A percentile compares a stretch with the other conserved stretches of the same genome.
Evolutionary conservation across 202 grass and related monocot genomes (phyloP).

Genomic region (Zizania palustris): DNA sequence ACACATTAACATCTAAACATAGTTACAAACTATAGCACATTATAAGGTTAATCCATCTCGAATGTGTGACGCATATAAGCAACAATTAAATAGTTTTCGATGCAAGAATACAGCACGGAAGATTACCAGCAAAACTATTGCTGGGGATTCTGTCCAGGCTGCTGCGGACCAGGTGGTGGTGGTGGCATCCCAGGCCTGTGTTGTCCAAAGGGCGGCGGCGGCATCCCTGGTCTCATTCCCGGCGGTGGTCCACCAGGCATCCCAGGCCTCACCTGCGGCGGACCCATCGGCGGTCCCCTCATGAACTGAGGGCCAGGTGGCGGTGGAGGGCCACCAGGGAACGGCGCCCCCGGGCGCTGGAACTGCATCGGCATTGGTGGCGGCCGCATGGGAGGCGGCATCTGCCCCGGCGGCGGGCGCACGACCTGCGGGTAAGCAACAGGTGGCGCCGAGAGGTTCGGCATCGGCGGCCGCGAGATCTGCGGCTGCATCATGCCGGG

Average conservation of each 20-base stretch:
- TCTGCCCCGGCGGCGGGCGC: slow-evolving; percentile 57
- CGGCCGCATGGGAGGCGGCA: slow-evolving; percentile 44
- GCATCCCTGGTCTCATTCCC: slow-evolving; percentile 92
- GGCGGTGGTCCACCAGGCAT: slow-evolving; percentile 74
- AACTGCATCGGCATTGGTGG: slow-evolving; percentile 62
- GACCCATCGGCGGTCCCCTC: slow-evolving; percentile 72
- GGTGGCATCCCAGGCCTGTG: slow-evolving; percentile 85
- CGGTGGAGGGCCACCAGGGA: slow-evolving; percentile 65
- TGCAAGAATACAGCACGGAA: not conserved
- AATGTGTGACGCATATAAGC: not conserved
- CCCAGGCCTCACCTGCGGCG: slow-evolving; percentile 66
- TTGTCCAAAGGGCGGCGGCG: slow-evolving; percentile 65
- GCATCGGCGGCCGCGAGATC: slow-evolving; percentile 80
- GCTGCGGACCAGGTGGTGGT: slow-evolving; percentile 72
- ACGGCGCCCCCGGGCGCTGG: slow-evolving; percentile 60
- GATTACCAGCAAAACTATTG: slow-evolving; percentile 51
- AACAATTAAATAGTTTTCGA: not conserved
- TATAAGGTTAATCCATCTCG: not conserved
- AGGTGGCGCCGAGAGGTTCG: slow-evolving; percentile 77
- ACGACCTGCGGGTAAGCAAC: slow-evolving; percentile 89
- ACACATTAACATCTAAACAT: not conserved
- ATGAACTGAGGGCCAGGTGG: slow-evolving; percentile 47
- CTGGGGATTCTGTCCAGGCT: slow-evolving; percentile 79
- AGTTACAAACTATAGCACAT: not conserved
- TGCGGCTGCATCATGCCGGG: slow-evolving; percentile 99